Base-by-base conservation (phyloP, 192 early-diverging fungal species). In the Tieghemiomyces parasiticus region DNA sequence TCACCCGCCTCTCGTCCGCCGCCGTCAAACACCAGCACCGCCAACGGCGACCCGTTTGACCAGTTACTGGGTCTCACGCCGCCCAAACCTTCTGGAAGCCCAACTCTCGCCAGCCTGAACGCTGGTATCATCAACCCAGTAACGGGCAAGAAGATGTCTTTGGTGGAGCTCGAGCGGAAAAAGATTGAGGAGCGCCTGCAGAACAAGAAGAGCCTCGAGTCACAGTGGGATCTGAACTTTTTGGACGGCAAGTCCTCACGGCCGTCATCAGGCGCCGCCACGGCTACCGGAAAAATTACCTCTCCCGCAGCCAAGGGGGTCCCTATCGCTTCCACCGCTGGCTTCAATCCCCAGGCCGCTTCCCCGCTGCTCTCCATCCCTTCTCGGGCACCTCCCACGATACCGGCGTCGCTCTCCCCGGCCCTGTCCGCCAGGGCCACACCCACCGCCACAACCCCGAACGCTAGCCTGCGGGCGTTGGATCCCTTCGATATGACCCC, bases 141-240 rank as follows among this genome's bases (percentile, higher is more conserved):
- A 6, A 16, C 6, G 38, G 8, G 8, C 38, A 6, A 16, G 38
- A 10, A 6, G 24, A 2, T 52, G 14, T 52, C 50, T 0, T 34
- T 58, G 3, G 55, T 26, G 10, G 32, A 58, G 35, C 19, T 58
- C 4, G 55, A 35, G 26, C 30, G 33, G 55, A 30, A 38, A 22
- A 32, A 35, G 22, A 58, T n/a, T n/a, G 32, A 58, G 26, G 33
- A 35, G 16, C 33, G n/a, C 19, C 35, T 19, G 19, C 16, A 32
- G 3, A 16, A 58, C 22, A 19, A 32, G 3, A 16, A 26, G 13
- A 32, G 35, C 2, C 30, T 24, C 4, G 55, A 58, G 14, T 2
- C 33, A 30, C 55, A 58, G 35, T 58, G 55, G 55, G 55, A 58
- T 20, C 35, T 58, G 34, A 35, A 6, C 55, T 35, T 58, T 38